phyloP scores from a whole-genome alignment of 2,329 filamentous ascomycete species.

The Fusarium aywerte region DNA sequence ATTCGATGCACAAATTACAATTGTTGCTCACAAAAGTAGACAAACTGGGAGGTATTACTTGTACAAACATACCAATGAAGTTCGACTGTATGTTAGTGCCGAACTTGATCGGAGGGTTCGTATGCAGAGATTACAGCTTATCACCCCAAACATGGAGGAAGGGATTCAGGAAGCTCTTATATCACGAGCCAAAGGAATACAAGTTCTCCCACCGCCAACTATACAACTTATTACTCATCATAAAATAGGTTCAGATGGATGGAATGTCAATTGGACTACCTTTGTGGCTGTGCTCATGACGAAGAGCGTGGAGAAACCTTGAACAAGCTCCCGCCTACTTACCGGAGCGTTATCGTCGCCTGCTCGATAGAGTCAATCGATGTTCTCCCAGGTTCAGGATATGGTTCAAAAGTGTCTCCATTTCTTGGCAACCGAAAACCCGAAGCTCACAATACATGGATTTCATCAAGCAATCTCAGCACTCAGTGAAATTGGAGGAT shows the following conservation, averaged over 20 bases:
- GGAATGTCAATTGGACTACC: conserved; percentile 34
- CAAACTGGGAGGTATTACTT: not conserved
- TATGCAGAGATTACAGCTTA: not conserved
- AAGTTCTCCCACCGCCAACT: not conserved
- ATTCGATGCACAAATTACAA: conserved; percentile 18
- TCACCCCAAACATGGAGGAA: conserved; percentile 1
- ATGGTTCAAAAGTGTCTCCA: conserved; percentile 20
- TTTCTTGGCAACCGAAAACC: not conserved
- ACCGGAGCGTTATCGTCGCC: conserved; percentile 16
- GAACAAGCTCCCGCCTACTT: conserved; percentile 1
- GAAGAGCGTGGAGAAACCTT: conserved; percentile 20
- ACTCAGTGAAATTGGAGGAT: accelerated
- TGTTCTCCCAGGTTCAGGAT: not conserved
- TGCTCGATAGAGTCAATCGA: not conserved
- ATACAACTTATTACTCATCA: accelerated
- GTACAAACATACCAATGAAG: conserved; percentile 1
- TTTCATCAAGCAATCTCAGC: conserved; percentile 20
- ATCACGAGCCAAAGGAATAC: conserved; percentile 25
- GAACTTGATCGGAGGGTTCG: conserved; percentile 20
- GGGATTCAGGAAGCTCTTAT: conserved; percentile 17
- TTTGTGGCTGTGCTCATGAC: conserved; percentile 19
- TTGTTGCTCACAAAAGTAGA: not conserved
- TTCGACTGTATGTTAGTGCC: conserved; percentile 19
- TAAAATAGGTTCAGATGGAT: conserved; percentile 34
- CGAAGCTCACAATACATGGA: not conserved